Percentiles rank a stretch among this genome's conserved stretches.
These are phyloP conservation scores for Boletus sp. DNA, from an alignment of 768 basidiomycete genomes.

Conservation along the genomic window DNA sequence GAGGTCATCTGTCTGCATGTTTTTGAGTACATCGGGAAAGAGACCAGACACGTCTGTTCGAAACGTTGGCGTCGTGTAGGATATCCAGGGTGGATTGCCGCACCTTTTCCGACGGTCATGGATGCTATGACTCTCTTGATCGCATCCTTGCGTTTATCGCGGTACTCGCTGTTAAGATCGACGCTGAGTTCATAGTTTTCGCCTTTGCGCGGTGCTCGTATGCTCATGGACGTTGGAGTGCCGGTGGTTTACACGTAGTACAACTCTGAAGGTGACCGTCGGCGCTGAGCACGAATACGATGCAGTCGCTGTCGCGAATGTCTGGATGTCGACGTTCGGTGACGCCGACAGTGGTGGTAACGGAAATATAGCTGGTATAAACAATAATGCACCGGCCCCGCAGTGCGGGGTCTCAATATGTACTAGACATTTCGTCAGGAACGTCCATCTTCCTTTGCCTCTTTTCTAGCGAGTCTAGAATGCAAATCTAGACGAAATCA, in stretches of 20 bases:
- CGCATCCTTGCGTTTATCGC: constrained; percentile 95
- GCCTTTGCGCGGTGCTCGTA: constrained; percentile 70
- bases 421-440: too few relatives aligned
- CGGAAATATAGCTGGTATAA: neutral
- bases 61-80: constrained; percentile 6
- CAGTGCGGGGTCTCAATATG: neutral
- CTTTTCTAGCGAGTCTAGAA: too few relatives aligned
- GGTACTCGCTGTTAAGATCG: constrained; percentile 96
- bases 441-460: too few relatives aligned
- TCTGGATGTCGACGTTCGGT: neutral
- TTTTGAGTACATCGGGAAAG: constrained; percentile 98
- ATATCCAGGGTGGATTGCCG: constrained; percentile 16
- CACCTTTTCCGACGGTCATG: constrained; percentile 99
- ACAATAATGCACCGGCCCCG: neutral
- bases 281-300: neutral
- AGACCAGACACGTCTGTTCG: constrained; percentile 81
- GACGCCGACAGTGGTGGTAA: neutral
- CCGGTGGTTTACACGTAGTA: neutral
- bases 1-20: constrained; percentile 99
- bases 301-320: neutral
- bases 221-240: constrained; percentile 32
- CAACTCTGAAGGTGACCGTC: neutral
- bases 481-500: too few relatives aligned
- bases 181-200: constrained; percentile 97
- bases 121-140: constrained; percentile 97